Conservation (phyloP, 2,329 filamentous ascomycete genomes). For the Biscogniauxia mediterranea region DNA sequence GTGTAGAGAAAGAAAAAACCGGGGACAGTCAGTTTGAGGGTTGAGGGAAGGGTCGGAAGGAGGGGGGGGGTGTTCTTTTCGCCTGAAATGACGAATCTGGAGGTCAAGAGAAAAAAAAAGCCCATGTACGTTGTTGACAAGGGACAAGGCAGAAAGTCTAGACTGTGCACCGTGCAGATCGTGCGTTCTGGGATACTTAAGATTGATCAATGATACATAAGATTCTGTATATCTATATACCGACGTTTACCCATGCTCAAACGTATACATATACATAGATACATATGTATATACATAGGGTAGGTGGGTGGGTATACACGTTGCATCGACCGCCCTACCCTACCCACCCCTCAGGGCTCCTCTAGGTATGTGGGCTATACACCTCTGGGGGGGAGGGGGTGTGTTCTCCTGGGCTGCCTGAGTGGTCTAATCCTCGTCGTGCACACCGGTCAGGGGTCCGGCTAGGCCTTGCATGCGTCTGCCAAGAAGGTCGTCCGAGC, state of each 20-base stretch:
- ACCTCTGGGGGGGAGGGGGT: too few species aligned
- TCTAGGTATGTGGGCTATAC: too few species aligned
- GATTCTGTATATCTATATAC: not conserved
- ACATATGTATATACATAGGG: too few species aligned
- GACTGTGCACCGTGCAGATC: not conserved
- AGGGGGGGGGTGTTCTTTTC: not conserved
- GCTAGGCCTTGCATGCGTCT: constrained; percentile 59
- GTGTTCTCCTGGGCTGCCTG: too few species aligned
- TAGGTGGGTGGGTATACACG: too few species aligned
- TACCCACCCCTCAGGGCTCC: too few species aligned
- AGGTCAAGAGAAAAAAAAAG: not conserved
- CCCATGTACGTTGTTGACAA: not conserved
- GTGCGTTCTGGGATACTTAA: not conserved
- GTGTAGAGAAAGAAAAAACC: not conserved
- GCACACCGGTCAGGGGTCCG: constrained; percentile 50
- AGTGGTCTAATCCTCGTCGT: constrained; percentile 33
- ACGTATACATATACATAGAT: not conserved
- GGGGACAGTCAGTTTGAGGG: not conserved
- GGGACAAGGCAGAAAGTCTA: not conserved
- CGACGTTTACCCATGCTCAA: not conserved
- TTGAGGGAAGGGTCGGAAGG: too few species aligned
- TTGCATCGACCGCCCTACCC: not conserved
- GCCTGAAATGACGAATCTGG: not conserved
- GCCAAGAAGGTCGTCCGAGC: constrained; percentile 56
- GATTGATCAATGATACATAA: not conserved